Evolutionary conservation across 2,329 filamentous ascomycete species (phyloP).

Genomic region (Trichoderma sp.): DNA sequence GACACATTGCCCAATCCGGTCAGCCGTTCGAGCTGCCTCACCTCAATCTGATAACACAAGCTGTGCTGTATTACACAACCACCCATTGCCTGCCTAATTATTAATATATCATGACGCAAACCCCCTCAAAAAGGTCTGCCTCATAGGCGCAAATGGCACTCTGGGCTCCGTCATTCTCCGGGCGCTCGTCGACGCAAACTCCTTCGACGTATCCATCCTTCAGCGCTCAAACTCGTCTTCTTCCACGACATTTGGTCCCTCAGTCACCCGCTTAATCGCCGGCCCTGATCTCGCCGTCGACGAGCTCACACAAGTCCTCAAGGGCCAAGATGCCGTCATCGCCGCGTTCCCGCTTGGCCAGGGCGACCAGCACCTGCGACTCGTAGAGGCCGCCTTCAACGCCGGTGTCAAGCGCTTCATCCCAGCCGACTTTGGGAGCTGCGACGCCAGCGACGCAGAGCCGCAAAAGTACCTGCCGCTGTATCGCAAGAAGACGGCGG

Average conservation of each 20-base stretch:
- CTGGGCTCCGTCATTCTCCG: conserved; percentile 43
- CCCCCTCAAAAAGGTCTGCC: conserved; percentile 35
- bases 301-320: conserved; percentile 49
- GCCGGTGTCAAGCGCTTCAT: conserved; percentile 64
- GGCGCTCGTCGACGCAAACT: conserved; percentile 38
- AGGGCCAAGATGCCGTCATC: conserved; percentile 60
- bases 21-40: neutral
- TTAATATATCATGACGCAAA: neutral
- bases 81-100: neutral
- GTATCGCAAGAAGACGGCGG: conserved; percentile 39
- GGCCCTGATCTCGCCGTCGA: conserved; percentile 34
- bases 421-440: conserved; percentile 57
- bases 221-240: conserved; percentile 46
- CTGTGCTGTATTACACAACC: neutral
- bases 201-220: conserved; percentile 56
- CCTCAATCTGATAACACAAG: neutral
- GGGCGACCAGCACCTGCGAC: conserved; percentile 45
- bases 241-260: conserved; percentile 25
- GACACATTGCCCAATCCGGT: neutral
- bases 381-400: conserved; percentile 59
- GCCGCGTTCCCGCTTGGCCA: conserved; percentile 42
- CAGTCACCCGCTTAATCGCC: conserved; percentile 29
- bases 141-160: conserved; percentile 41
- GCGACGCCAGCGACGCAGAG: conserved; percentile 40
- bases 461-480: conserved; percentile 36